Evolutionary conservation across 148 eudicot species (phyloP).

Genomic region (Vaccinium vitisidaea): DNA sequence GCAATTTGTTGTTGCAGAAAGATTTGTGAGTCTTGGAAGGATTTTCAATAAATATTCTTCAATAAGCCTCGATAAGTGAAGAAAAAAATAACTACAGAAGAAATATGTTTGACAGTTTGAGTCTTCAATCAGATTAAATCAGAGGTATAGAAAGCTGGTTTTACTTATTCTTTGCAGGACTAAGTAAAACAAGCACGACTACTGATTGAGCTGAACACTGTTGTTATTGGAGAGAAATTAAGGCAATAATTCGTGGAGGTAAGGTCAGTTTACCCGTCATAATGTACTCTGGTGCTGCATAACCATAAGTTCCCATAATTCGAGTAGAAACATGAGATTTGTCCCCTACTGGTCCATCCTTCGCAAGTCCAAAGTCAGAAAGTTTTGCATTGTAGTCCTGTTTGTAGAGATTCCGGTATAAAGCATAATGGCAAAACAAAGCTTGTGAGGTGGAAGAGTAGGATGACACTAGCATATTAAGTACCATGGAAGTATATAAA

Average conservation of each 20-base stretch:
- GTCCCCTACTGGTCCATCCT: constrained; percentile 92
- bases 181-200: background rate
- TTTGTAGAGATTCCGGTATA: background rate
- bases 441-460: background rate
- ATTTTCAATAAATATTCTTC: background rate
- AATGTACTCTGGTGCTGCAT: constrained; percentile 92
- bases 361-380: constrained; percentile 90
- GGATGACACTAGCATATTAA: background rate
- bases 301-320: constrained; percentile 93
- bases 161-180: background rate
- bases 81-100: background rate
- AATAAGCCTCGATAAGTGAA: background rate
- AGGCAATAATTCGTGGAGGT: background rate
- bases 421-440: background rate
- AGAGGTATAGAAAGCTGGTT: background rate
- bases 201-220: background rate
- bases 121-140: background rate
- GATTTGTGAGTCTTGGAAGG: background rate
- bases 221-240: background rate
- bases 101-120: background rate
- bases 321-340: constrained; percentile 93
- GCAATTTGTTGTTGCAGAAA: background rate
- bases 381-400: constrained; percentile 92
- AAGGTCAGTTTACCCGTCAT: constrained; percentile 66
- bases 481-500: background rate